Percentiles rank a stretch among this genome's conserved stretches.
These are phyloP conservation scores for Cinchona pubescens DNA, from an alignment of 257 asterid species.

Conservation along the genomic window DNA sequence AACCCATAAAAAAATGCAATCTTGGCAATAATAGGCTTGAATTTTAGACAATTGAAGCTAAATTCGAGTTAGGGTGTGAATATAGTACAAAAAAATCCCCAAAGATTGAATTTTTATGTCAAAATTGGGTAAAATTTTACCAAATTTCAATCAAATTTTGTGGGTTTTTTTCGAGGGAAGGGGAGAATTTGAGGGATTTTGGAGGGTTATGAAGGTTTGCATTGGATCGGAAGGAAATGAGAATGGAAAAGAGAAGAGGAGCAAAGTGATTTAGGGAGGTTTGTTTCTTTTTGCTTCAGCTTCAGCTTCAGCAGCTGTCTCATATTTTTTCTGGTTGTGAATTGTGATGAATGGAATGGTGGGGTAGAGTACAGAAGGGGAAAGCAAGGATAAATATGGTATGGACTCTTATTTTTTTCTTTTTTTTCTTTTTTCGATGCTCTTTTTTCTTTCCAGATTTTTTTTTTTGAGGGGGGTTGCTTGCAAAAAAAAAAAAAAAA, in stretches of 20 bases:
- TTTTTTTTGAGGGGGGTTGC: too few relatives aligned
- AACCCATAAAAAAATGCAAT: not conserved
- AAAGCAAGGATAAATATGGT: not conserved
- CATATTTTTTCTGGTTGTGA: constrained; percentile 29
- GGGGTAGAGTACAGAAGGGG: constrained; percentile 27
- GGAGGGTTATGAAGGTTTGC: constrained; percentile 21
- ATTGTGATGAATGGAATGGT: constrained; percentile 35
- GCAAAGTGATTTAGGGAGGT: constrained; percentile 23
- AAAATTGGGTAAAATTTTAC: constrained; percentile 6
- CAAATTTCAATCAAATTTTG: not conserved
- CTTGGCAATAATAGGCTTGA: not conserved
- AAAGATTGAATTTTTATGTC: not conserved
- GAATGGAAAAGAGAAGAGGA: constrained; percentile 18
- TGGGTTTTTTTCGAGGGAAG: constrained; percentile 5
- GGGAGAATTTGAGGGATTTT: constrained; percentile 5
- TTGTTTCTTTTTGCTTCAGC: constrained; percentile 11
- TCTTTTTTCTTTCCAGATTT: not conserved
- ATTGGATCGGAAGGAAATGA: constrained; percentile 36
- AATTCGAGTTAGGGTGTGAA: constrained; percentile 19
- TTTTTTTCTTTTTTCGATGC: not conserved
- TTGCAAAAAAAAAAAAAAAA: too few relatives aligned
- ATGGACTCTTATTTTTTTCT: not conserved
- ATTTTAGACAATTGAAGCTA: constrained; percentile 7
- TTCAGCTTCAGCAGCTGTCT: constrained; percentile 1
- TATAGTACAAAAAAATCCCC: constrained; percentile 9